Base-by-base conservation (phyloP, 768 basidiomycete genomes). In the Pholiota conissans region DNA sequence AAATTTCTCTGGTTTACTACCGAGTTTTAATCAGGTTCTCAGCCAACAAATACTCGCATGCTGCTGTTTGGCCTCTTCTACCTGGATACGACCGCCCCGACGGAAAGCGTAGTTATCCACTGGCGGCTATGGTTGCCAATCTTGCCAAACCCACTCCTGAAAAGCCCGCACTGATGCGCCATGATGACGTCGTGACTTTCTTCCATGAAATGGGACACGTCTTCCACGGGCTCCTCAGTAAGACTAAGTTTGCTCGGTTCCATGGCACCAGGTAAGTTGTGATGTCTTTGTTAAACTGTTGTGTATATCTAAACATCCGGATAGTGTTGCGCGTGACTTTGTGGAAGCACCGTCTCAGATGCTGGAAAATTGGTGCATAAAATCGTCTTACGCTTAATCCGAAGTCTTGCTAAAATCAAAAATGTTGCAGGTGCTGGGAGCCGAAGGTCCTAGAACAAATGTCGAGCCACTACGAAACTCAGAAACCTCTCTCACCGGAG, bases 341-440 rank as follows among this genome's bases (percentile, higher is more conserved):
- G 92, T 93, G 9, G 92, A 95, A 72, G 93, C 93, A 2, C 93
- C 93, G 0, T 90, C 88, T 16, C 92, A 95, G 74, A 94, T 94
- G 93, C 76, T 94, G 59, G 93, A 95, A 73, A 92, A 94, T 65
- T 95, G 93, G 93, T 86, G 46, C 16, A 72, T 55, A 13, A 37
- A 8, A 40, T 29, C 14, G 20, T 14, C 32, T 29, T 59, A 32
- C 30, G 6, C 37, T 47, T 50, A n/a, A 37, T 14, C 3, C 18
- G 28, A 39, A 37, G 13, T 1, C 39, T 28, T 50, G 24, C 35
- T 20, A 14, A 52, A 29, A 32, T 22, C 6, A 20, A 26, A 16
- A 7, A 28, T 16, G 28, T 27, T 45, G 2, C 48, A 83, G 84
- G 84, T 93, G 91, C 65, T 93, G 90, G 89, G 90, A 93, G 67